phyloP scores from a whole-genome alignment of 352 stramenopile genomes.

The Pythium grandisporangium region DNA sequence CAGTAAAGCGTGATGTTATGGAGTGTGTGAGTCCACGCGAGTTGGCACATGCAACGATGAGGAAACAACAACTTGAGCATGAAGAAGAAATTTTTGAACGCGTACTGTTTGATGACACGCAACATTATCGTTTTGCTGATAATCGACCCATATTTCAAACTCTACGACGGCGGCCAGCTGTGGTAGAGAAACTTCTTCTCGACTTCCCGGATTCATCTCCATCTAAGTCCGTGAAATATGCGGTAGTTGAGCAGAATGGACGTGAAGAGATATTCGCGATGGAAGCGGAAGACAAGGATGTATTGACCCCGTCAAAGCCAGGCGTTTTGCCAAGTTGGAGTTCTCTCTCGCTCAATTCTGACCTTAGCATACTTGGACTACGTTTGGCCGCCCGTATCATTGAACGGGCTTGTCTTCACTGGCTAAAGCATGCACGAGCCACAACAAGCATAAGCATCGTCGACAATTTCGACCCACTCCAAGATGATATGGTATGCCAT shows the following conservation, averaged over 20 bases:
- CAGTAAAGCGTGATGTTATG: conserved; percentile 20
- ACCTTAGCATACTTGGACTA: conserved; percentile 11
- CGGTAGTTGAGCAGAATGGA: conserved; percentile 12
- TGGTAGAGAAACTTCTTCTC: background rate
- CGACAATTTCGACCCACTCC: background rate
- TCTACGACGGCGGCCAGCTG: conserved; percentile 9
- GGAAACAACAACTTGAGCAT: conserved; percentile 7
- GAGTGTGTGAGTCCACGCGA: conserved; percentile 8
- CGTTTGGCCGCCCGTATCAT: conserved; percentile 27
- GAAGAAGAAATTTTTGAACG: conserved; percentile 1
- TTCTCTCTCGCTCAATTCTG: background rate
- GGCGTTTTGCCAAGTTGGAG: conserved; percentile 1
- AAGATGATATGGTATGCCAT: too few species aligned
- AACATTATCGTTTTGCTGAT: conserved; percentile 15
- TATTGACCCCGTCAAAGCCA: conserved; percentile 9
- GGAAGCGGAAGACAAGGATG: conserved; percentile 23
- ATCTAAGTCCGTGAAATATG: background rate
- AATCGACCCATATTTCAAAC: conserved; percentile 14
- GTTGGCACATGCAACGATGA: conserved; percentile 1
- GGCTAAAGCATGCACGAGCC: conserved; percentile 5
- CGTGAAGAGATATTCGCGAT: conserved; percentile 18
- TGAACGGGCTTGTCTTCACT: conserved; percentile 14
- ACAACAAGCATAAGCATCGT: background rate
- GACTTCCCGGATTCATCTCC: background rate
- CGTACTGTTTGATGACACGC: conserved; percentile 21